Percentiles rank a stretch among this genome's conserved stretches.
phyloP scores from a whole-genome alignment of 805 yeast species.

The Saccharomyces eubayanus region DNA sequence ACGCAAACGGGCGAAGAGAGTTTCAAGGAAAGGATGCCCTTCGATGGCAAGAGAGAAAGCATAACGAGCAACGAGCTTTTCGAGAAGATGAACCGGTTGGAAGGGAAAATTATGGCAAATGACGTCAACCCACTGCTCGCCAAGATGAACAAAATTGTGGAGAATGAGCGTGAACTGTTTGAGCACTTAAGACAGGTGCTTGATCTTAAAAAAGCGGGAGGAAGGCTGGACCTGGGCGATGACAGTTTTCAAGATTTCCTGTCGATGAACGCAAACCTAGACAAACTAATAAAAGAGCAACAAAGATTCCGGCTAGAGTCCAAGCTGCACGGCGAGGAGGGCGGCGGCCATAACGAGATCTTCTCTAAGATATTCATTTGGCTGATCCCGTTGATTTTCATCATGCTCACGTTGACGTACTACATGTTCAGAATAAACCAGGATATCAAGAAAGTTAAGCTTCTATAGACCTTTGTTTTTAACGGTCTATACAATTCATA shows the following conservation, averaged over 20 bases:
- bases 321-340: conserved; percentile 7
- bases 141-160: conserved; percentile 17
- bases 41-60: conserved; percentile 16
- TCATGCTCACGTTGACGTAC: conserved; percentile 28
- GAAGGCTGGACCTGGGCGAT: not conserved
- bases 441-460: conserved; percentile 30
- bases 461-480: conserved; percentile 11
- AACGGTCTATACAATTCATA: not conserved
- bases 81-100: conserved; percentile 26
- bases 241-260: conserved; percentile 23
- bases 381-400: conserved; percentile 25
- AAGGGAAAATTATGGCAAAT: conserved; percentile 30
- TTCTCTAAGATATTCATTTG: conserved; percentile 22
- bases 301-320: conserved; percentile 22
- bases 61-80: conserved; percentile 21
- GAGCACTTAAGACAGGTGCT: conserved; percentile 1
- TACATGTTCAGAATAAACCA: conserved; percentile 31
- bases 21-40: conserved; percentile 23
- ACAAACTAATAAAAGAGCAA: conserved; percentile 24
- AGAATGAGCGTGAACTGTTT: conserved; percentile 19
- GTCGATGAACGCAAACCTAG: conserved; percentile 25
- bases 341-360: conserved; percentile 25
- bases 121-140: conserved; percentile 23
- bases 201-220: not conserved
- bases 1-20: conserved; percentile 30